Evolutionary conservation across 225 moss, liverwort and hornwort species (phyloP).

Genomic region (Pseudisothecium myosuroides): DNA sequence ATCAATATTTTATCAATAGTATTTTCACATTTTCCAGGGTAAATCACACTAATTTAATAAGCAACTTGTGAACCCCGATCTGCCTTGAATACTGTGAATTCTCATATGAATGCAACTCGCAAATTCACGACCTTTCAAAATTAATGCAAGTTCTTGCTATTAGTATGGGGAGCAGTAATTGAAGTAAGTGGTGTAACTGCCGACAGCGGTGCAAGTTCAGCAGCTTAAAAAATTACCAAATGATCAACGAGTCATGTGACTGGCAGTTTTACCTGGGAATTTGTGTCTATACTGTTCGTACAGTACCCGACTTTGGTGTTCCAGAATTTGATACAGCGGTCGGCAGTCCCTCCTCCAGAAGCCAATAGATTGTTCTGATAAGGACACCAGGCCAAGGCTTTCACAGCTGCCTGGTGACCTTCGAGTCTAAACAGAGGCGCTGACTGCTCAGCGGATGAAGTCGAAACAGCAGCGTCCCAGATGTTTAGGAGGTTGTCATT

Average conservation of each 20-base stretch:
- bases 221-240: background rate
- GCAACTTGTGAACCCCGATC: background rate
- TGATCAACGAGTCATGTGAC: background rate
- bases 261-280: slow-evolving; percentile 51
- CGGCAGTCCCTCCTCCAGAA: slow-evolving; percentile 91
- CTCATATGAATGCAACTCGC: background rate
- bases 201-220: background rate
- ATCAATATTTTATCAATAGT: background rate
- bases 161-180: background rate
- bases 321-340: slow-evolving; percentile 94
- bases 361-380: slow-evolving; percentile 76
- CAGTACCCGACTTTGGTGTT: slow-evolving; percentile 80
- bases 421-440: slow-evolving; percentile 67
- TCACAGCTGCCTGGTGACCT: slow-evolving; percentile 88
- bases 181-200: background rate
- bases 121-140: background rate
- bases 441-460: slow-evolving; percentile 40
- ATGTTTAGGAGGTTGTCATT: slow-evolving; percentile 94
- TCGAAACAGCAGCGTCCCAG: slow-evolving; percentile 61
- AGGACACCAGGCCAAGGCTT: slow-evolving; percentile 91
- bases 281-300: slow-evolving; percentile 72
- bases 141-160: background rate
- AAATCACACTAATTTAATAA: background rate
- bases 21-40: background rate
- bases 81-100: background rate